Evolutionary conservation across 805 yeast genomes (phyloP), one percentile per base, ranked within the genome.

Genomic region (Saccharomycopsis sp.): DNA sequence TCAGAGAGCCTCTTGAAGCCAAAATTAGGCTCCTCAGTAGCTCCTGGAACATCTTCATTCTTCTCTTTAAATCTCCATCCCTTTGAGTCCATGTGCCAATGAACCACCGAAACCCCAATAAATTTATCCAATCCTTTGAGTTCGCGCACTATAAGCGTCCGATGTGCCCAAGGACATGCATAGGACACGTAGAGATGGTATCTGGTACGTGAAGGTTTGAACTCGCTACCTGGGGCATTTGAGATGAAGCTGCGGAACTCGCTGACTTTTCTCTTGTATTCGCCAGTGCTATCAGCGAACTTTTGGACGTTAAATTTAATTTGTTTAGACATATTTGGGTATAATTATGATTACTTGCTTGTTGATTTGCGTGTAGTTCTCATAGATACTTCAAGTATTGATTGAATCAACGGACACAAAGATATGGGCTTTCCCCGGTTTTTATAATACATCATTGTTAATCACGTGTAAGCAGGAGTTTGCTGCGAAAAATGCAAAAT

Each of bases 121-220:
- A 75, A 67, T 56, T 75, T 76, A n/a, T 75, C 70, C 54, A 87
- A 70, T 0, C 97, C 96, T 74, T 91, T 90, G 62, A 93, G 75
- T 12, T 79, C 72, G 56, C 97, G 74, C 2, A 85, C 78, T 56
- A 90, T 85, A 59, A 92, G 75, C 0, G 92, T 83, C 62, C 98
- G 79, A 68, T 89, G 96, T 0, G 97, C 97, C 82, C 97, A 93
- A 2, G 99, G 98, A 72, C 99, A 93, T 1, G 97, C 97, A 54
- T 78, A 76, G 0, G 94, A 86, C 9, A 90, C 96, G 66, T 87
- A 92, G 57, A 91, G 78, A 72, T 92, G 96, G 69, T 93, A 93
- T 66, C 99, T 79, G 59, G 82, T 82, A 52, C 79, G 77, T 67
- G 90, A 97, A 2, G 97, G 89, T 17, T 83, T 75, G 69, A 83